phyloP scores from a whole-genome alignment of 2,329 filamentous ascomycete species.

The Penicillium sp. region DNA sequence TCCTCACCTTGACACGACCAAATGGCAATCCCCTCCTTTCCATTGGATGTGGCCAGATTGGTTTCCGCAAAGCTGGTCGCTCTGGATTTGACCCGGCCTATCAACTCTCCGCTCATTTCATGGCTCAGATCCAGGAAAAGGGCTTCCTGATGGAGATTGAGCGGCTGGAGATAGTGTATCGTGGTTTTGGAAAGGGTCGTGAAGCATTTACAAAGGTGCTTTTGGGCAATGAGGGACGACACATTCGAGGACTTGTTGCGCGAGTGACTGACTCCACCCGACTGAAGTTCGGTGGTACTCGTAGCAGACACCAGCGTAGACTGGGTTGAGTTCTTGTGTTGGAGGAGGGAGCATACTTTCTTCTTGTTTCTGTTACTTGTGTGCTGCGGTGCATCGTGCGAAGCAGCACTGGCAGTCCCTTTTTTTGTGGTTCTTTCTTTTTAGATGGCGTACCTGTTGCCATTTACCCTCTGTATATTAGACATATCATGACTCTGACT shows the following conservation, averaged over 20 bases:
- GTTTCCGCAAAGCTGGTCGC: slow-evolving; percentile 79
- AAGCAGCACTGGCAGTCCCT: background rate
- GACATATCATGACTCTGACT: slow-evolving; percentile 9
- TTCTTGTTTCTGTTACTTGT: slow-evolving; percentile 1
- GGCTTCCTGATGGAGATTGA: slow-evolving; percentile 73
- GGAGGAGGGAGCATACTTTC: background rate
- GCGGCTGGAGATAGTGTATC: slow-evolving; percentile 72
- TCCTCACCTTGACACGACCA: slow-evolving; percentile 83
- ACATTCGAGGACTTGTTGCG: slow-evolving; percentile 69
- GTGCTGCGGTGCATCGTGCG: background rate
- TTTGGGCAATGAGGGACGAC: slow-evolving; percentile 76
- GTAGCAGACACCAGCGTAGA: slow-evolving; percentile 78
- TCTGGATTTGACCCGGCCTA: slow-evolving; percentile 87
- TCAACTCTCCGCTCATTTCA: slow-evolving; percentile 77
- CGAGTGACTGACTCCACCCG: slow-evolving; percentile 81
- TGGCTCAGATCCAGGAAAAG: slow-evolving; percentile 78
- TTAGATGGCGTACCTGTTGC: slow-evolving; percentile 11
- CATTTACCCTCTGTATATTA: slow-evolving; percentile 24
- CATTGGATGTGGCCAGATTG: slow-evolving; percentile 78
- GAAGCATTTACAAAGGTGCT: slow-evolving; percentile 89
- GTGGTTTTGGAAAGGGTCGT: slow-evolving; percentile 81
- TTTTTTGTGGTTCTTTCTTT: slow-evolving; percentile 1
- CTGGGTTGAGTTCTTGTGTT: slow-evolving; percentile 52
- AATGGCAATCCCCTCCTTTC: slow-evolving; percentile 75
- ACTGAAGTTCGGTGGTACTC: slow-evolving; percentile 92